Conservation (phyloP, 495 filamentous ascomycete species). For the Penicillium samsonianum region DNA sequence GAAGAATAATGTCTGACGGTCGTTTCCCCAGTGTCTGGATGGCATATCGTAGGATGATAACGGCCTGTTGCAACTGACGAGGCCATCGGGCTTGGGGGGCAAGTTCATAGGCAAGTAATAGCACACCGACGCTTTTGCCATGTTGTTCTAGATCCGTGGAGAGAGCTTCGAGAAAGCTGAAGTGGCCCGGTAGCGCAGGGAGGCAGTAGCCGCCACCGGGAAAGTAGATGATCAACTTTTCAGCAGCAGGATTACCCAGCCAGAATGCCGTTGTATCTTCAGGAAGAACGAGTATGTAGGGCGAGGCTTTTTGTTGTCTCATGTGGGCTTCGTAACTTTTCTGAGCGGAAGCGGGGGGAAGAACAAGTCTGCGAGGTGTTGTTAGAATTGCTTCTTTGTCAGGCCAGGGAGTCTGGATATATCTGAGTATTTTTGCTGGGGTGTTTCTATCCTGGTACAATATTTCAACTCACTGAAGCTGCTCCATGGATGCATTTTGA, state of each 20-base stretch:
- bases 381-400: not conserved
- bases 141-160: not conserved
- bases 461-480: not conserved
- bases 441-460: not conserved
- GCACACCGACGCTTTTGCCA: not conserved
- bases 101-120: slow-evolving; percentile 26
- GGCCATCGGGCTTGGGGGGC: slow-evolving; percentile 52
- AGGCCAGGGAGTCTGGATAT: not conserved
- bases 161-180: slow-evolving; percentile 11
- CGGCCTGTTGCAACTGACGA: slow-evolving; percentile 51
- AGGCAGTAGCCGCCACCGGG: slow-evolving; percentile 16
- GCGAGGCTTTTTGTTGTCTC: not conserved
- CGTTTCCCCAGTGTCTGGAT: slow-evolving; percentile 35
- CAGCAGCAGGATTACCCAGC: slow-evolving; percentile 2
- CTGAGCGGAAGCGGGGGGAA: not conserved
- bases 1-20: slow-evolving; percentile 46
- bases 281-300: not conserved
- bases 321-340: slow-evolving; percentile 2
- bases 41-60: slow-evolving; percentile 42
- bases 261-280: slow-evolving; percentile 6
- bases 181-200: slow-evolving; percentile 8
- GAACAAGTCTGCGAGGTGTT: not conserved
- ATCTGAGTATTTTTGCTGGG: not conserved
- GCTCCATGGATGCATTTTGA: not conserved
- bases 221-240: slow-evolving; percentile 14